Percentiles rank a stretch among this genome's conserved stretches.
phyloP scores from a whole-genome alignment of 2,329 filamentous ascomycete species.

The Sporothrix luriei region DNA sequence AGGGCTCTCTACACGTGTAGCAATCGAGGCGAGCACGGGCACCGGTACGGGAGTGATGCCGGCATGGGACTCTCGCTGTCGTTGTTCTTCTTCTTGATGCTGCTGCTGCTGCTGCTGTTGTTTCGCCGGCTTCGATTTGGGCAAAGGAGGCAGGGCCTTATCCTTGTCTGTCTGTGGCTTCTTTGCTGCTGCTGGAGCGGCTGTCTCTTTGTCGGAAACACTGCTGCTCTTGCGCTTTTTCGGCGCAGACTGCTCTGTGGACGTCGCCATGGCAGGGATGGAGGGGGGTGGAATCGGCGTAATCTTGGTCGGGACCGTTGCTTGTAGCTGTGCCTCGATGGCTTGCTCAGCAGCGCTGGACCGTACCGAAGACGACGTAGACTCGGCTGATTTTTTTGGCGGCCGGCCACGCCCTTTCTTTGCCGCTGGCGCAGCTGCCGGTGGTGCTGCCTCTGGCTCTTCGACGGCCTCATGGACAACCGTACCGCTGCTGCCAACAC shows the following conservation, averaged over 20 bases:
- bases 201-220: not conserved
- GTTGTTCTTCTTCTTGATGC: too few relatives aligned
- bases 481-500: constrained; percentile 34
- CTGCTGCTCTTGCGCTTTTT: constrained; percentile 4
- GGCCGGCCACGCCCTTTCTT: constrained; percentile 43
- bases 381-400: constrained; percentile 40
- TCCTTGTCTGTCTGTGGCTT: constrained; percentile 36
- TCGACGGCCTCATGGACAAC: constrained; percentile 36
- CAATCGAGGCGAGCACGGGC: not conserved
- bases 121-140: constrained; percentile 26
- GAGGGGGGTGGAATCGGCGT: constrained; percentile 28
- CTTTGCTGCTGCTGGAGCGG: not conserved
- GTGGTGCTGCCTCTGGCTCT: constrained; percentile 2
- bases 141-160: constrained; percentile 41
- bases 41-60: not conserved
- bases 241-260: not conserved
- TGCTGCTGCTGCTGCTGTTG: too few relatives aligned
- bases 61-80: not conserved
- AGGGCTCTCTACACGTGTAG: constrained; percentile 17
- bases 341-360: constrained; percentile 25
- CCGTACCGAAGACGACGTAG: not conserved
- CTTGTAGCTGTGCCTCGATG: constrained; percentile 2
- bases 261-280: not conserved
- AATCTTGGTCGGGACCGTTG: constrained; percentile 22
- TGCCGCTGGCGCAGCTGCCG: constrained; percentile 27